These are phyloP conservation scores for Amanita thiersii DNA, from an alignment of 768 basidiomycete species.

Conservation along the genomic window DNA sequence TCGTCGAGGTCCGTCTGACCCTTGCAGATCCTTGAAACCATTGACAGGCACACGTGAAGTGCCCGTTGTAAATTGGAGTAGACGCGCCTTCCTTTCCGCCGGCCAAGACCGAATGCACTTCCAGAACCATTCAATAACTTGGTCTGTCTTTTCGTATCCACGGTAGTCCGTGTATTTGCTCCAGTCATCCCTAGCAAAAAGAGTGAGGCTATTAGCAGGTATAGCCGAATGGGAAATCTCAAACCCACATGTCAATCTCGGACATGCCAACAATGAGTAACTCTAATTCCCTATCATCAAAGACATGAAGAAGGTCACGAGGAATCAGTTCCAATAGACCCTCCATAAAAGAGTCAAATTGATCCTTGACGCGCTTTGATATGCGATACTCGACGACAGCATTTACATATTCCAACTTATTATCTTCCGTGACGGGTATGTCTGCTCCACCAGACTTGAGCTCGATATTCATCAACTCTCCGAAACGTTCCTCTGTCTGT, in stretches of 20 bases:
- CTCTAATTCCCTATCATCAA: constrained; percentile 87
- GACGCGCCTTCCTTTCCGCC: constrained; percentile 76
- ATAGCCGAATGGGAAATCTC: background rate
- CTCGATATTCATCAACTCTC: constrained; percentile 60
- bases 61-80: constrained; percentile 85
- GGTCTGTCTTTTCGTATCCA: constrained; percentile 77
- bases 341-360: constrained; percentile 80
- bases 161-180: constrained; percentile 92
- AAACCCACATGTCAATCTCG: constrained; percentile 74
- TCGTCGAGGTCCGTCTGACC: constrained; percentile 83
- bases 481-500: constrained; percentile 66
- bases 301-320: constrained; percentile 76
- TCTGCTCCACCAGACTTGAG: constrained; percentile 56
- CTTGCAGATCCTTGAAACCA: constrained; percentile 92
- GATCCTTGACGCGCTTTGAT: constrained; percentile 70
- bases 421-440: constrained; percentile 59
- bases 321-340: constrained; percentile 84
- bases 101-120: constrained; percentile 88
- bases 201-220: constrained; percentile 5
- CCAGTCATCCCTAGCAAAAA: constrained; percentile 67
- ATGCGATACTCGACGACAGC: constrained; percentile 79
- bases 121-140: constrained; percentile 96
- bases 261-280: constrained; percentile 89
- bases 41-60: constrained; percentile 85
- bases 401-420: constrained; percentile 75